A percentile compares a stretch with the other conserved stretches of the same genome.
Evolutionary conservation across 805 yeast species (phyloP).

Genomic region (Yarrowia keelungensis): DNA sequence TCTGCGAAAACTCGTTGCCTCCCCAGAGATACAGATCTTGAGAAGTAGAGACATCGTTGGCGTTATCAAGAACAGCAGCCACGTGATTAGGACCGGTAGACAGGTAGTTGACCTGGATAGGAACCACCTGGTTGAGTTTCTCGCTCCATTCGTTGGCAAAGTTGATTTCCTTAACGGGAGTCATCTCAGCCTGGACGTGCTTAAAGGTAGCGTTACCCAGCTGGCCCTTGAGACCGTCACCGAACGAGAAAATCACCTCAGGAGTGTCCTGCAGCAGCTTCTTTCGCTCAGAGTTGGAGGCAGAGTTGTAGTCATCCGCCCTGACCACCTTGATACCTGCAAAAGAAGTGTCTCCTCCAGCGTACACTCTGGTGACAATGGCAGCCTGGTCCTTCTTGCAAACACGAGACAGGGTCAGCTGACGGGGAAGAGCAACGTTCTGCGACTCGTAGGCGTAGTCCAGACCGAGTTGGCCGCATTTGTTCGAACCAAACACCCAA

Average conservation of each 20-base stretch:
- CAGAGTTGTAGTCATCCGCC: conserved; percentile 46
- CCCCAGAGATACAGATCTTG: conserved; percentile 81
- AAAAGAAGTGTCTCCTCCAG: conserved; percentile 72
- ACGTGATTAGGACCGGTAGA: conserved; percentile 71
- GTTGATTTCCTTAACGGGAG: conserved; percentile 58
- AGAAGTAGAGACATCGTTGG: conserved; percentile 43
- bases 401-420: conserved; percentile 55
- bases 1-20: conserved; percentile 79
- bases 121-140: conserved; percentile 51
- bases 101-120: conserved; percentile 60
- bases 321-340: conserved; percentile 49
- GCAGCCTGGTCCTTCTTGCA: conserved; percentile 53
- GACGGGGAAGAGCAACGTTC: conserved; percentile 71
- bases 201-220: conserved; percentile 78
- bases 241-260: conserved; percentile 63
- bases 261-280: conserved; percentile 23
- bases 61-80: conserved; percentile 64
- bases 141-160: conserved; percentile 65
- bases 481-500: conserved; percentile 88
- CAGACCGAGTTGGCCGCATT: conserved; percentile 83
- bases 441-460: conserved; percentile 71
- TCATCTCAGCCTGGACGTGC: conserved; percentile 76
- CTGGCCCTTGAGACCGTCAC: conserved; percentile 86
- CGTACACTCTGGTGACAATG: conserved; percentile 56
- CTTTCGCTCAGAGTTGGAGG: conserved; percentile 8